phyloP scores from a whole-genome alignment of 768 basidiomycete species.

The Boletus insuetus region DNA sequence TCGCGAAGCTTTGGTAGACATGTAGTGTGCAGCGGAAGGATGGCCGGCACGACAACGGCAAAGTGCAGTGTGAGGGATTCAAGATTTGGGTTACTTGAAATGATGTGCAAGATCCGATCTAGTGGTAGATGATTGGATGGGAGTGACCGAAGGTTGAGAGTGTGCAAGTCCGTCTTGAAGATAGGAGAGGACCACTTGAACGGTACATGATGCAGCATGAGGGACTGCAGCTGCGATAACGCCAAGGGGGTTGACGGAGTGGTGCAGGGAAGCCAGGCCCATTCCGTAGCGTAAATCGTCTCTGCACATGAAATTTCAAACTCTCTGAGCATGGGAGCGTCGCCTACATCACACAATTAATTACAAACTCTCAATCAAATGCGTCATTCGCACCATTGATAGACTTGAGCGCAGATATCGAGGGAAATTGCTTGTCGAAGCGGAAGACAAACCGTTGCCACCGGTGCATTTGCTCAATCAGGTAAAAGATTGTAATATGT shows the following conservation, averaged over 20 bases:
- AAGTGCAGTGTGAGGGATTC: constrained; percentile 61
- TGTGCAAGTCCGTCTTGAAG: constrained; percentile 55
- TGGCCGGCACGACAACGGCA: constrained; percentile 54
- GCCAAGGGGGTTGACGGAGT: constrained; percentile 30
- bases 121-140: constrained; percentile 61
- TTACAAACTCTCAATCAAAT: not conserved
- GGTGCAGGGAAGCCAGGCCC: constrained; percentile 71
- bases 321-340: constrained; percentile 69
- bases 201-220: constrained; percentile 69
- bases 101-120: constrained; percentile 66
- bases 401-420: constrained; percentile 69
- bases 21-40: constrained; percentile 57
- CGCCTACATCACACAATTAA: constrained; percentile 40
- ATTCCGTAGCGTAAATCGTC: constrained; percentile 56
- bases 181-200: constrained; percentile 79
- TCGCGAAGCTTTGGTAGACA: constrained; percentile 53
- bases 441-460: constrained; percentile 82
- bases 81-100: constrained; percentile 56
- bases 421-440: constrained; percentile 74
- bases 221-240: constrained; percentile 49
- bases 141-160: constrained; percentile 63
- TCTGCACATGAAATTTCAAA: constrained; percentile 78
- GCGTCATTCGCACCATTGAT: constrained; percentile 53
- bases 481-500: constrained; percentile 74
- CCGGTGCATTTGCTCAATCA: constrained; percentile 76